phyloP scores from a whole-genome alignment of 306 rosid genomes.

The Citrullus mucosospermus region DNA sequence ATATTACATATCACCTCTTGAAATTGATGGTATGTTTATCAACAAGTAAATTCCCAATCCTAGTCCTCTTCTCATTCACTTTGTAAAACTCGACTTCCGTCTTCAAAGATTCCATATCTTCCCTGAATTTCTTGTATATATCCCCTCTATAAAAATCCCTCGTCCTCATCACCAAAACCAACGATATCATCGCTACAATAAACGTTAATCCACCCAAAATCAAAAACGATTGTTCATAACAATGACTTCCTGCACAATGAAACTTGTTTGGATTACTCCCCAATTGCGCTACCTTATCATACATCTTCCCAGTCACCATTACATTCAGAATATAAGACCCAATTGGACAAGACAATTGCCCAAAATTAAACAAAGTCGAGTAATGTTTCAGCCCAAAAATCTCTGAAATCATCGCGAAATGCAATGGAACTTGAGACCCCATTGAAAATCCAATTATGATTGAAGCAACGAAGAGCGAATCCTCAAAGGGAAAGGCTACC shows the following conservation, averaged over 20 bases:
- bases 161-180: constrained; percentile 5
- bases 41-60: neutral
- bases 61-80: neutral
- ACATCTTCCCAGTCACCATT: constrained; percentile 4
- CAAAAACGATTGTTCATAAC: neutral
- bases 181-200: neutral
- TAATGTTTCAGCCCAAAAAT: neutral
- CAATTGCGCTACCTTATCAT: neutral
- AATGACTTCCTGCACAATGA: neutral
- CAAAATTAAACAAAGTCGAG: neutral
- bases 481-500: constrained; percentile 17
- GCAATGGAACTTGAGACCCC: constrained; percentile 21
- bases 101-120: neutral
- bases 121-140: constrained; percentile 17
- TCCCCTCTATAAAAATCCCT: constrained; percentile 9
- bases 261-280: too few species aligned
- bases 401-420: constrained; percentile 5
- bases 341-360: constrained; percentile 1
- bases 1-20: neutral
- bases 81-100: neutral
- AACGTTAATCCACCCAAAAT: constrained; percentile 7
- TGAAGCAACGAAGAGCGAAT: constrained; percentile 16
- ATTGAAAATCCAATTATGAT: constrained; percentile 6
- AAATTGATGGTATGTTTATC: neutral
- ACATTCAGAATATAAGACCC: constrained; percentile 13